Percentiles rank a stretch among this genome's conserved stretches.
These are phyloP conservation scores for Anthracocystis panici-leucophaei DNA, from an alignment of 1,284 basidiomycete species.

Conservation along the genomic window DNA sequence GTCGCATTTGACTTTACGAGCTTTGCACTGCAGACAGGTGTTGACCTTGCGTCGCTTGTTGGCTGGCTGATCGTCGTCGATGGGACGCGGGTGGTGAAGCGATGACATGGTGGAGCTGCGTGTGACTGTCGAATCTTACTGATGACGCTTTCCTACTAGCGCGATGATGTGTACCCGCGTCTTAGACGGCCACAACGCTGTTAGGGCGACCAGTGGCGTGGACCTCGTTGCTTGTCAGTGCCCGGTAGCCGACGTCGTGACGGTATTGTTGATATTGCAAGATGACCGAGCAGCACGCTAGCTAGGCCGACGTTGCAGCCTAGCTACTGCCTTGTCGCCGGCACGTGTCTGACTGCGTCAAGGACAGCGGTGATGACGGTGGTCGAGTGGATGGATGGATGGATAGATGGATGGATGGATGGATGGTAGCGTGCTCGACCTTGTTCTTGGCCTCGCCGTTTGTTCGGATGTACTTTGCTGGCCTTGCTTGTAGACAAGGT, in stretches of 20 bases:
- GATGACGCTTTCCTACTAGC: background rate
- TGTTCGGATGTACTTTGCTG: background rate
- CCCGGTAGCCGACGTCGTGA: too few relatives aligned
- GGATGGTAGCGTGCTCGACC: background rate
- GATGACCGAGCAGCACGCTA: background rate
- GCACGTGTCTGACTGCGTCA: background rate
- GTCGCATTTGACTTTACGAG: constrained; percentile 63
- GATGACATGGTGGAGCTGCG: constrained; percentile 18
- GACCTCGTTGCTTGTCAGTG: background rate
- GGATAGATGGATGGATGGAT: constrained; percentile 4
- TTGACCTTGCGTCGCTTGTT: constrained; percentile 66
- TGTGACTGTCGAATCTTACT: background rate
- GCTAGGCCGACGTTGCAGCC: constrained; percentile 8
- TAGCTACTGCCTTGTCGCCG: background rate
- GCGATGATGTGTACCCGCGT: background rate
- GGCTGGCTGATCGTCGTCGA: constrained; percentile 35
- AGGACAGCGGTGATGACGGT: background rate
- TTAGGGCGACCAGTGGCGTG: background rate
- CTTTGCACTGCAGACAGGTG: constrained; percentile 67
- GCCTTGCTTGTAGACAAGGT: background rate
- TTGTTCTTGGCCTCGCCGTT: background rate
- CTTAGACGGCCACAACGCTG: background rate
- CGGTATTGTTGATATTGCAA: background rate
- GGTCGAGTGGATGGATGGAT: constrained; percentile 5
- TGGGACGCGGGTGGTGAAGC: constrained; percentile 38